A percentile compares a stretch with the other conserved stretches of the same genome.
phyloP scores from a whole-genome alignment of 2,329 filamentous ascomycete genomes.

The Fusarium duplospermum region DNA sequence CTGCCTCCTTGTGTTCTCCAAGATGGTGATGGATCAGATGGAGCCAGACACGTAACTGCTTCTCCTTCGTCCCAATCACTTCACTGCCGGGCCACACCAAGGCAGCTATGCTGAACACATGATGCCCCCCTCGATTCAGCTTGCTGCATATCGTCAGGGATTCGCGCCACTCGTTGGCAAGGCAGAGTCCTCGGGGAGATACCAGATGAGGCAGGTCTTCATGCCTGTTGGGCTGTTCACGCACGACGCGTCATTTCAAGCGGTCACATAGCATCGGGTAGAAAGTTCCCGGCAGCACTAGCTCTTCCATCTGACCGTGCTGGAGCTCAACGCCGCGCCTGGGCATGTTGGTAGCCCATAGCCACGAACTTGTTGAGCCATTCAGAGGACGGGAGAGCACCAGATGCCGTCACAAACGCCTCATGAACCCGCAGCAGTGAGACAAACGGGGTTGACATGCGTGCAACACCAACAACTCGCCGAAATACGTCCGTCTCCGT shows the following conservation, averaged over 20 bases:
- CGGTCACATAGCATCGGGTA: not conserved
- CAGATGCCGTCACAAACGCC: conserved; percentile 4
- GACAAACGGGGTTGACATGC: conserved; percentile 1
- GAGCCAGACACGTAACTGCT: conserved; percentile 8
- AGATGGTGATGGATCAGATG: not conserved
- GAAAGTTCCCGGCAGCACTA: conserved; percentile 4
- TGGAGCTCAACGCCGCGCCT: not conserved
- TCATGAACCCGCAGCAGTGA: conserved; percentile 2
- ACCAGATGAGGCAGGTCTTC: conserved; percentile 7
- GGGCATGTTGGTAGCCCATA: not conserved
- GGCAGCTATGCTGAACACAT: not conserved
- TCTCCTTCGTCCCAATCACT: conserved; percentile 4
- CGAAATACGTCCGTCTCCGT: not conserved
- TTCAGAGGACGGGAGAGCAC: not conserved
- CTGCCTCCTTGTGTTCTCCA: not conserved
- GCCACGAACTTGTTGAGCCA: conserved; percentile 2
- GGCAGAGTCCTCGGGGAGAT: conserved; percentile 9
- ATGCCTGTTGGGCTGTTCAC: not conserved
- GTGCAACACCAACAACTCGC: not conserved
- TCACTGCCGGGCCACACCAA: conserved; percentile 10
- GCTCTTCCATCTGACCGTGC: conserved; percentile 10
- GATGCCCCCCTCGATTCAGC: not conserved
- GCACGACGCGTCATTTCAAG: not conserved
- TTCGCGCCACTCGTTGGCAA: conserved; percentile 9
- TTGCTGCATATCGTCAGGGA: not conserved